Percentiles rank a stretch among this genome's conserved stretches.
Evolutionary conservation across 2,329 filamentous ascomycete genomes (phyloP).

Genomic region (Ophiocordyceps camponoti-floridani): DNA sequence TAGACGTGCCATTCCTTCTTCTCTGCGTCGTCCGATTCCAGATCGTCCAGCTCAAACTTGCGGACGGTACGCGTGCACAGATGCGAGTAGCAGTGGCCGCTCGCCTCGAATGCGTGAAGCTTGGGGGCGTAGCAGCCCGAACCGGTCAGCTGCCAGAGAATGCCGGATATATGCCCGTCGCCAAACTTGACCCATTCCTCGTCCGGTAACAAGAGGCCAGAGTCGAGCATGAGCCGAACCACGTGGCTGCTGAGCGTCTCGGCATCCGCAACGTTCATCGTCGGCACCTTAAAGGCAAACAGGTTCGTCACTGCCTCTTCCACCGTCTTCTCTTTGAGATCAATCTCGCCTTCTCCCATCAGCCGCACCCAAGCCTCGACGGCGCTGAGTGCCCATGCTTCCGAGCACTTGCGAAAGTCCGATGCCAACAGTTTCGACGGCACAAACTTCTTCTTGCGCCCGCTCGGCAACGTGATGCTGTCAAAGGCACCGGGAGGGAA

Average conservation of each 20-base stretch:
- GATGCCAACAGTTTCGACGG: constrained; percentile 63
- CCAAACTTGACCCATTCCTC: constrained; percentile 98
- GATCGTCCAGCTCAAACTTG: constrained; percentile 73
- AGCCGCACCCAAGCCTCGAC: constrained; percentile 73
- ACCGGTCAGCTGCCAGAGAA: constrained; percentile 84
- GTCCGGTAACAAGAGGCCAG: constrained; percentile 63
- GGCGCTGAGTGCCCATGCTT: constrained; percentile 88
- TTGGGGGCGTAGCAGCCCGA: constrained; percentile 79
- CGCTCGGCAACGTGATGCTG: constrained; percentile 64
- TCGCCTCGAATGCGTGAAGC: constrained; percentile 52
- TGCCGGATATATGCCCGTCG: constrained; percentile 62
- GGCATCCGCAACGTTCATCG: constrained; percentile 95
- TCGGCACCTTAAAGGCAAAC: constrained; percentile 89
- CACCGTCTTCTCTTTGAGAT: constrained; percentile 69
- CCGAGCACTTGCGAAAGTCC: constrained; percentile 70
- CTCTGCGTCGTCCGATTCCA: constrained; percentile 50
- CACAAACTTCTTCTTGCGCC: constrained; percentile 66
- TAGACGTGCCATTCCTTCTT: constrained; percentile 78
- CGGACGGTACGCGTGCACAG: constrained; percentile 89
- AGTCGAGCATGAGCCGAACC: constrained; percentile 61
- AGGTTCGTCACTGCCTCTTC: constrained; percentile 75
- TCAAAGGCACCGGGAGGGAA: constrained; percentile 50
- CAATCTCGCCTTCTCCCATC: constrained; percentile 79
- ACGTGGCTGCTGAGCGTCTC: constrained; percentile 69
- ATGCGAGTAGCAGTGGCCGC: constrained; percentile 76